These are phyloP conservation scores for Achaetomiella virescens DNA, from an alignment of 495 filamentous ascomycete species.

Conservation along the genomic window DNA sequence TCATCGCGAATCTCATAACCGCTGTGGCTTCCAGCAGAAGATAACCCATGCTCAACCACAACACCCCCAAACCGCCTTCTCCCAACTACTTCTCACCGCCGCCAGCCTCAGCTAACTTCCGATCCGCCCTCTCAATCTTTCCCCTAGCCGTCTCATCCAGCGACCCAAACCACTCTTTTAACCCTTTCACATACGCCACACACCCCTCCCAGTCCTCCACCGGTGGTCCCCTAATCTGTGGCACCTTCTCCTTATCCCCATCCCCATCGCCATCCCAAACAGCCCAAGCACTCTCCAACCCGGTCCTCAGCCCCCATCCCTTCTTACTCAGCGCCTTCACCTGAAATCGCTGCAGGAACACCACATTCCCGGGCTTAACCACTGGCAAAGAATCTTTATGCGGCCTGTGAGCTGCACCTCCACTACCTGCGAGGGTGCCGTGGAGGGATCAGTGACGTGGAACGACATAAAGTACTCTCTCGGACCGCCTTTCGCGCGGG, in stretches of 20 bases:
- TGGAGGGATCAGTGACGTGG: slow-evolving; percentile 61
- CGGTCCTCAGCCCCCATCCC: slow-evolving; percentile 42
- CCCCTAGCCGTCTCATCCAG: slow-evolving; percentile 31
- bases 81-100: background rate
- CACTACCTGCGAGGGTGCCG: slow-evolving; percentile 38
- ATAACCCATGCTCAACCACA: background rate
- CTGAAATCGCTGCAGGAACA: slow-evolving; percentile 69
- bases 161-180: slow-evolving; percentile 37
- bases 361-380: slow-evolving; percentile 62
- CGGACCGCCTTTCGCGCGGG: slow-evolving; percentile 57
- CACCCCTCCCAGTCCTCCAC: slow-evolving; percentile 39
- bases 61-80: background rate
- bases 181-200: slow-evolving; percentile 25
- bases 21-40: too few relatives aligned
- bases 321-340: slow-evolving; percentile 51
- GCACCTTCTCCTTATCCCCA: slow-evolving; percentile 12
- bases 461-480: slow-evolving; percentile 65
- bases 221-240: slow-evolving; percentile 42
- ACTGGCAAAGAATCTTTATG: slow-evolving; percentile 64
- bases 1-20: background rate
- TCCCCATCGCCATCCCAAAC: slow-evolving; percentile 39
- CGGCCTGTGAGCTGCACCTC: slow-evolving; percentile 71
- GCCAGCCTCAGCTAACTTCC: slow-evolving; percentile 21
- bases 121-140: slow-evolving; percentile 38
- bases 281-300: slow-evolving; percentile 53